Conservation (phyloP, 2,329 filamentous ascomycete species). For the Fusarium protoensiforme region DNA sequence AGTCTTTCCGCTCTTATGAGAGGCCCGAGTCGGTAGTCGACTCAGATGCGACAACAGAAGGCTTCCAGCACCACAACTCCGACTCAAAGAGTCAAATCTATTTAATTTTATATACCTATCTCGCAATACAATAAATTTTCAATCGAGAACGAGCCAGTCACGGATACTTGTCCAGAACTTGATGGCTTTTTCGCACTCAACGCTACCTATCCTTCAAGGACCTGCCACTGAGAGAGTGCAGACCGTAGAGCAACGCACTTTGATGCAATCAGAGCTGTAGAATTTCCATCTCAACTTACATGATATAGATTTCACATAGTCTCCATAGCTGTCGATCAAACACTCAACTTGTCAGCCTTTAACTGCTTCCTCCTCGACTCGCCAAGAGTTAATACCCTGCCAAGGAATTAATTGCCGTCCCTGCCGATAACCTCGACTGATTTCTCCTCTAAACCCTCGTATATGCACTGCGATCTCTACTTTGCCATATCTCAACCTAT, state of each 20-base stretch:
- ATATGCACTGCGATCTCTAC: not conserved
- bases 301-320: not conserved
- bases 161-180: not conserved
- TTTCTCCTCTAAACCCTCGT: not conserved
- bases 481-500: not conserved
- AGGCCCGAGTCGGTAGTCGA: not conserved
- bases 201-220: not conserved
- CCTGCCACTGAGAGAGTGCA: not conserved
- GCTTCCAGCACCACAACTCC: not conserved
- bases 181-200: not conserved
- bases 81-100: too few relatives aligned
- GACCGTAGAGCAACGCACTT: not conserved
- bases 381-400: not conserved
- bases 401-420: not conserved
- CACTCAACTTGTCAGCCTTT: not conserved
- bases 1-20: not conserved
- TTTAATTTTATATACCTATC: not conserved
- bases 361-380: too few relatives aligned
- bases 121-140: not conserved
- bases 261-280: not conserved
- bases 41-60: not conserved
- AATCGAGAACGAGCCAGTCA: not conserved
- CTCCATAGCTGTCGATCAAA: not conserved
- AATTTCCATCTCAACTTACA: not conserved
- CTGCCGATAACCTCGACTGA: not conserved